These are phyloP conservation scores for Tephrocybe sp. DNA, from an alignment of 768 basidiomycete genomes.

Conservation along the genomic window DNA sequence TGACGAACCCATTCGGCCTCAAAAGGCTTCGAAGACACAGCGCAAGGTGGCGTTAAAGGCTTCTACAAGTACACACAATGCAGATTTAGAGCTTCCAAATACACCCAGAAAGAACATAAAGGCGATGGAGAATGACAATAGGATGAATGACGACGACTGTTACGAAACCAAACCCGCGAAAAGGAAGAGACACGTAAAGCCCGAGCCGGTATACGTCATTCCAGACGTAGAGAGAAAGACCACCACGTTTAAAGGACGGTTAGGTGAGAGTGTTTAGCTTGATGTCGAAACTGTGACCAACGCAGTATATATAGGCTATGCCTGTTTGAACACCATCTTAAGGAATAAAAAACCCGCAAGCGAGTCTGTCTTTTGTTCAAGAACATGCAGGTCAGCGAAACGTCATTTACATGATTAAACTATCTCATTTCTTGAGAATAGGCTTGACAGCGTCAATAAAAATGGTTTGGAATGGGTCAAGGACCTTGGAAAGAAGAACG, in stretches of 20 bases:
- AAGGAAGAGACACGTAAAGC: conserved; percentile 29
- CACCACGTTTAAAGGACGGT: conserved; percentile 70
- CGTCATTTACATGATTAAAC: not conserved
- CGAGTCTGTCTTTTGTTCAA: conserved; percentile 73
- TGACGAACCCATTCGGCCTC: no score
- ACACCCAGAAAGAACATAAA: no score
- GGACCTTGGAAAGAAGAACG: conserved; percentile 75
- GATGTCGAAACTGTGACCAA: not conserved
- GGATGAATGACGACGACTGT: no score
- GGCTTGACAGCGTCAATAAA: conserved; percentile 77
- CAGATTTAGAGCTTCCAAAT: no score
- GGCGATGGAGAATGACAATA: not conserved
- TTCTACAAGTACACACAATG: no score
- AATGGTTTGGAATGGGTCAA: conserved; percentile 83
- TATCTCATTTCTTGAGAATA: conserved; percentile 30
- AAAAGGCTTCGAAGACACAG: no score
- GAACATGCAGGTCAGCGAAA: conserved; percentile 54
- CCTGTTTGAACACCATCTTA: conserved; percentile 84
- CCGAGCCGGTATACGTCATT: conserved; percentile 65
- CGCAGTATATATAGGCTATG: conserved; percentile 58
- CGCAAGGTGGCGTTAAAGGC: no score
- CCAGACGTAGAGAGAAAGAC: conserved; percentile 66
- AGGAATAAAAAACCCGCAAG: conserved; percentile 66
- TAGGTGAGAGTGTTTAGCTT: conserved; percentile 35
- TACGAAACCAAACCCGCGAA: conserved; percentile 17